Percentiles rank a stretch among this genome's conserved stretches.
These are phyloP conservation scores for Erodium trifolium DNA, from an alignment of 441 rosid genomes.

Conservation along the genomic window DNA sequence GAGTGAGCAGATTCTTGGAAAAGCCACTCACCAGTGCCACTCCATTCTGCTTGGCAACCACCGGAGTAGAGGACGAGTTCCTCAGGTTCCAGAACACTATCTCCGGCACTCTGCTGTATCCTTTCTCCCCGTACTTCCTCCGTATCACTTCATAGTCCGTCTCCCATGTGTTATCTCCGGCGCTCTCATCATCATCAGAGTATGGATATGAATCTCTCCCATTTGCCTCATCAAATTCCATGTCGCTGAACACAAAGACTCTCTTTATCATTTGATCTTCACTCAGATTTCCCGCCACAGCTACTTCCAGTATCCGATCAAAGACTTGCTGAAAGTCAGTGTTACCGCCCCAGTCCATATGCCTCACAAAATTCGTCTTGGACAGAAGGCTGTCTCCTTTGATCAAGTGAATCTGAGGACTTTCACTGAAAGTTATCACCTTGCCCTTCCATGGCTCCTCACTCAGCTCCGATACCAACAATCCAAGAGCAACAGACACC, in stretches of 20 bases:
- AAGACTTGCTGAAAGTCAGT: conserved; percentile 42
- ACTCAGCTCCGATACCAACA: conserved; percentile 23
- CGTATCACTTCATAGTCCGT: conserved; percentile 31
- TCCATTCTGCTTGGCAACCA: conserved; percentile 28
- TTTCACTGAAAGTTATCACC: conserved; percentile 36
- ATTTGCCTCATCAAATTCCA: conserved; percentile 34
- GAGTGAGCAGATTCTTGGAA: conserved; percentile 40
- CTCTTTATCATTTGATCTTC: conserved; percentile 37
- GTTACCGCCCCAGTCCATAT: conserved; percentile 31
- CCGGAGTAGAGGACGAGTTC: conserved; percentile 31
- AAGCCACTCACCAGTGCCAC: conserved; percentile 44
- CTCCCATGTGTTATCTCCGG: conserved; percentile 25
- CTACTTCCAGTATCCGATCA: conserved; percentile 33
- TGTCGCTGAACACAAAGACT: conserved; percentile 42
- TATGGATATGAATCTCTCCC: background rate
- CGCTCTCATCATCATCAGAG: background rate
- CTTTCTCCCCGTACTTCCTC: conserved; percentile 28
- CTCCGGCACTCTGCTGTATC: conserved; percentile 26
- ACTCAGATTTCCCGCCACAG: conserved; percentile 21
- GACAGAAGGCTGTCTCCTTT: conserved; percentile 25
- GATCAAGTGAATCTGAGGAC: conserved; percentile 33
- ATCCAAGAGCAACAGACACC: conserved; percentile 38
- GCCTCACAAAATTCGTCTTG: conserved; percentile 27
- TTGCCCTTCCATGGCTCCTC: conserved; percentile 36
- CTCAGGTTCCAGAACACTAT: conserved; percentile 44